Evolutionary conservation across 768 basidiomycete genomes (phyloP).

Genomic region (Collybia sp.): DNA sequence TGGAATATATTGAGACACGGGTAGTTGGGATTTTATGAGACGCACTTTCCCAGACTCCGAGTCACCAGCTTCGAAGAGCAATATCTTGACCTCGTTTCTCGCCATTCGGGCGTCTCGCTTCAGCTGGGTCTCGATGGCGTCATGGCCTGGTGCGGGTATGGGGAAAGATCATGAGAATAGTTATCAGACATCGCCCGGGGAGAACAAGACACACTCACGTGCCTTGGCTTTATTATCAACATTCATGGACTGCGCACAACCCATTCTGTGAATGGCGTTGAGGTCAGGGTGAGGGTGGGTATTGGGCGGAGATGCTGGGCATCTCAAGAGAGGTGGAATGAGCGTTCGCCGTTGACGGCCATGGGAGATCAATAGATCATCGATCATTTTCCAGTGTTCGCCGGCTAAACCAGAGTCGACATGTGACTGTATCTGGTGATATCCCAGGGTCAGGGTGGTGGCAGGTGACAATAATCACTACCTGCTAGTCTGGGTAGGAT

Average conservation of each 20-base stretch:
- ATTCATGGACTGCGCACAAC: not conserved
- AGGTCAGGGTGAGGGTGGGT: too few species aligned
- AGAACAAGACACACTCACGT: not conserved
- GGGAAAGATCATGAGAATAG: not conserved
- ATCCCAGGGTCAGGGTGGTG: too few species aligned
- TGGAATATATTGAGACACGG: conserved; percentile 18
- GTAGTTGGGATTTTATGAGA: not conserved
- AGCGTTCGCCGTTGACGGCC: too few species aligned
- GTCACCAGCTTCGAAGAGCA: not conserved
- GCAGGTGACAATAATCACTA: too few species aligned
- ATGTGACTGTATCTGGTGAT: too few species aligned
- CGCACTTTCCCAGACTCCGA: not conserved
- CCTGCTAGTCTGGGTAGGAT: too few species aligned
- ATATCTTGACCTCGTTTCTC: not conserved
- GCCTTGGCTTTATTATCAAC: not conserved
- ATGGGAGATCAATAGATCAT: too few species aligned
- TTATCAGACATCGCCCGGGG: not conserved
- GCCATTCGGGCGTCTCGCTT: not conserved
- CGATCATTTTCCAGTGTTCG: too few species aligned
- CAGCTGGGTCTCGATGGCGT: not conserved
- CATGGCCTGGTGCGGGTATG: not conserved
- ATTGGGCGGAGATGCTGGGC: too few species aligned
- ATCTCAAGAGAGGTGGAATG: too few species aligned
- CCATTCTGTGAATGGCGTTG: not conserved
- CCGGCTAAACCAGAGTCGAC: too few species aligned